These are phyloP conservation scores for Melaleuca alternifolia DNA, from an alignment of 345 rosid species.

Conservation along the genomic window DNA sequence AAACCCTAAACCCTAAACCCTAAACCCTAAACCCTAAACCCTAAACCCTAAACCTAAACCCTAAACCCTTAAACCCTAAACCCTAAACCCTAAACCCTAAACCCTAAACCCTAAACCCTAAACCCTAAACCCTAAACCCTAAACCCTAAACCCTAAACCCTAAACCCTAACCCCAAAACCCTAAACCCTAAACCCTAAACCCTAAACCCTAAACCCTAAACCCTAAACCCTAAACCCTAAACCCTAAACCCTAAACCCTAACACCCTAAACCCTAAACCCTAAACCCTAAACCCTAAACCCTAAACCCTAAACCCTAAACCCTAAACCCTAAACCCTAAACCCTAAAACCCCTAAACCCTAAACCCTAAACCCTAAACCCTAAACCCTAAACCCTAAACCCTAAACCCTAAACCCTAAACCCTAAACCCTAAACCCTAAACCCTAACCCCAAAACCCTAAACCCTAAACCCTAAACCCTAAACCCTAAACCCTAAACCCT, in stretches of 20 bases:
- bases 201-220: too few species aligned
- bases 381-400: constrained; percentile 14
- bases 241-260: too few species aligned
- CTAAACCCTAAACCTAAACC: background rate
- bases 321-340: constrained; percentile 17
- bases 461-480: too few species aligned
- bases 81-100: too few species aligned
- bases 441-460: constrained; percentile 10
- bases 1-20: too few species aligned
- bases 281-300: constrained; percentile 9
- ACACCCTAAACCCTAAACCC: constrained; percentile 12
- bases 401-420: constrained; percentile 12
- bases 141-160: too few species aligned
- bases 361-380: constrained; percentile 8
- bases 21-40: too few species aligned
- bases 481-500: constrained; percentile 13
- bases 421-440: constrained; percentile 4
- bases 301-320: constrained; percentile 9
- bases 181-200: too few species aligned
- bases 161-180: too few species aligned
- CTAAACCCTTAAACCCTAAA: too few species aligned
- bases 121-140: too few species aligned
- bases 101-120: too few species aligned
- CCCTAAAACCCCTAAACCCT: constrained; percentile 13
- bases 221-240: background rate